Conservation (phyloP, 768 basidiomycete species). For the Tricholoma sp. region DNA sequence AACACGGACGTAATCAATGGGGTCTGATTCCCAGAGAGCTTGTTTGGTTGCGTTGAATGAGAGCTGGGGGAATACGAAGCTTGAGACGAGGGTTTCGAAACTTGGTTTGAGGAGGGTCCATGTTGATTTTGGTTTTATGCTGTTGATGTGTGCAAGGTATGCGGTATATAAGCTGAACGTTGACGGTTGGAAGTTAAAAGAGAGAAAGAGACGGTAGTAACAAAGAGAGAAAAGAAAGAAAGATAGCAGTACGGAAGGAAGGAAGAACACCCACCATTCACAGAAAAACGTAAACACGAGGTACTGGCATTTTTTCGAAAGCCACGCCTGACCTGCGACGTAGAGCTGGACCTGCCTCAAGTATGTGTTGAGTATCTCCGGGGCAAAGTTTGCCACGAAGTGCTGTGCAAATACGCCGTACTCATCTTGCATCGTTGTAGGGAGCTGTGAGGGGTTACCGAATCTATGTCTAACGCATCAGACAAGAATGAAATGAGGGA, state of each 20-base stretch:
- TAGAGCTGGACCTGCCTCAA: conserved; percentile 66
- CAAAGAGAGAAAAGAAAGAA: not conserved
- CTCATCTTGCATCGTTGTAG: conserved; percentile 60
- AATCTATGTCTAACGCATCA: conserved; percentile 39
- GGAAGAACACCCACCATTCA: conserved; percentile 59
- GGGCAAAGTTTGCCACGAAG: conserved; percentile 74
- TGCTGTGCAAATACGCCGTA: conserved; percentile 72
- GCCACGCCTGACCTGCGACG: conserved; percentile 70
- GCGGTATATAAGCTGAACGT: too few relatives aligned
- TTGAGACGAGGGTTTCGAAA: conserved; percentile 68
- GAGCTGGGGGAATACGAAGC: conserved; percentile 83
- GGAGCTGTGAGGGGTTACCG: conserved; percentile 85
- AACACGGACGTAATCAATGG: conserved; percentile 74
- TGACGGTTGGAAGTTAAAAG: too few relatives aligned
- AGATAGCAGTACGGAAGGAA: too few relatives aligned
- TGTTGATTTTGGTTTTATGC: conserved; percentile 90
- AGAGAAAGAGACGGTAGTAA: too few relatives aligned
- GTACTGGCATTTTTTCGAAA: conserved; percentile 79
- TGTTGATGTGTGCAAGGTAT: conserved; percentile 32
- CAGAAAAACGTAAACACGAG: conserved; percentile 83
- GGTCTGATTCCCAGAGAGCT: conserved; percentile 75
- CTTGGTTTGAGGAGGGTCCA: conserved; percentile 87
- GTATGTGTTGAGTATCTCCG: conserved; percentile 82
- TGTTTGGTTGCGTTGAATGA: conserved; percentile 67
- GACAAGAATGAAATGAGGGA: not conserved